Evolutionary conservation across 352 stramenopile genomes (phyloP).

Genomic region (Aphanomyces stellatus): DNA sequence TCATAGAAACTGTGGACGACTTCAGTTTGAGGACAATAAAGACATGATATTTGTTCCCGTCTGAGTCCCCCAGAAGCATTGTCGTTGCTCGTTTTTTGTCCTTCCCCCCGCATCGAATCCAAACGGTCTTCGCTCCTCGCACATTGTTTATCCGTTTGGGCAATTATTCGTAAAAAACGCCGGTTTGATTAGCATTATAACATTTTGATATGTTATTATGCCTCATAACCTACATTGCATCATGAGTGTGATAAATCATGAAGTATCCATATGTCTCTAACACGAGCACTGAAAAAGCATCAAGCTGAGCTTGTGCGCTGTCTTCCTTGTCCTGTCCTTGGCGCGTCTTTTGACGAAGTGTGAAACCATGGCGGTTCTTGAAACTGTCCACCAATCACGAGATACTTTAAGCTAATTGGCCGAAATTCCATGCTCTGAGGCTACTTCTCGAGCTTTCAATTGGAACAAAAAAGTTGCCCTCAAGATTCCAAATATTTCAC

Average conservation of each 20-base stretch:
- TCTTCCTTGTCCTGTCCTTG: constrained; percentile 16
- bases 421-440: background rate
- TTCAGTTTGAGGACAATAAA: constrained; percentile 24
- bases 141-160: constrained; percentile 25
- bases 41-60: constrained; percentile 18
- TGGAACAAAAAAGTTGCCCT: background rate
- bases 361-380: constrained; percentile 9
- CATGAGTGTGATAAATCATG: background rate
- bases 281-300: background rate
- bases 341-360: constrained; percentile 12
- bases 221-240: background rate
- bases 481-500: background rate
- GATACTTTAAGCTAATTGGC: background rate
- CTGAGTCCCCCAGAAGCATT: constrained; percentile 25
- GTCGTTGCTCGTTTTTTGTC: constrained; percentile 24
- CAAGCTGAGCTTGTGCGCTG: background rate
- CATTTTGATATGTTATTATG: background rate
- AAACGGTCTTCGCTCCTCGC: constrained; percentile 23
- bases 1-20: constrained; percentile 8
- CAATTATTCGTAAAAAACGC: constrained; percentile 29
- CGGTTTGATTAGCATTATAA: constrained; percentile 29
- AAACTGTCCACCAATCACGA: background rate
- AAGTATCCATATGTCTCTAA: background rate
- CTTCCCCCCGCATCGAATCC: constrained; percentile 22
- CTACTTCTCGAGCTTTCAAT: background rate